Conservation (phyloP, 495 filamentous ascomycete genomes). For the Hyaloscypha variabilis region DNA sequence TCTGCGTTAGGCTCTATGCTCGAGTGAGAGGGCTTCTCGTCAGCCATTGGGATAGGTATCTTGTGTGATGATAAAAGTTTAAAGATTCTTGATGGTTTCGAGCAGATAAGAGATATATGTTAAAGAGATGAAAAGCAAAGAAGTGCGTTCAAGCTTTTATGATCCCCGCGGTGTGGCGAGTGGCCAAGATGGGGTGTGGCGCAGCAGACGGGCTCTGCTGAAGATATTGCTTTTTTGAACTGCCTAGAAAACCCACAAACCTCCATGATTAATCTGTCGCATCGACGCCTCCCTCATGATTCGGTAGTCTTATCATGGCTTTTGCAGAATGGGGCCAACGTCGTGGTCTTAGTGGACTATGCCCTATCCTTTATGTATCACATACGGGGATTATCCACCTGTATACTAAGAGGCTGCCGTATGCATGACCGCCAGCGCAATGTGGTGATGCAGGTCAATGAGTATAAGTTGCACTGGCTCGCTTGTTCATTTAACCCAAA, state of each 20-base stretch:
- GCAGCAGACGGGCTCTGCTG: background rate
- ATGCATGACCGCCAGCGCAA: too few relatives aligned
- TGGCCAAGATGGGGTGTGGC: background rate
- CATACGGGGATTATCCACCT: too few relatives aligned
- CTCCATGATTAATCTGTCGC: background rate
- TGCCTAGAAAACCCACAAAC: too few relatives aligned
- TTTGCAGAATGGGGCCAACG: background rate
- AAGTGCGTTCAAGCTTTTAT: background rate
- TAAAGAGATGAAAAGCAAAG: background rate
- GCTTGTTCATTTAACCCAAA: too few relatives aligned
- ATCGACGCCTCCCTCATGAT: background rate
- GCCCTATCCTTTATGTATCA: too few relatives aligned
- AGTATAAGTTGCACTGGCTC: too few relatives aligned
- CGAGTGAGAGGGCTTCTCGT: conserved; percentile 37
- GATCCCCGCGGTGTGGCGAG: conserved; percentile 4
- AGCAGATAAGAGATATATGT: background rate
- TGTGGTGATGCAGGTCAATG: too few relatives aligned
- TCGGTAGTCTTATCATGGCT: background rate
- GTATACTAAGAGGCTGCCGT: too few relatives aligned
- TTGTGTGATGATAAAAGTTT: background rate
- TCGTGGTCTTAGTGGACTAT: too few relatives aligned
- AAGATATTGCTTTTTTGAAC: too few relatives aligned
- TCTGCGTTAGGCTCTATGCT: conserved; percentile 22
- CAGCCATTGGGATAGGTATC: conserved; percentile 37
- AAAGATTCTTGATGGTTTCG: background rate